These are phyloP conservation scores for Mycena chlorophos DNA, from an alignment of 768 basidiomycete genomes.

Conservation along the genomic window DNA sequence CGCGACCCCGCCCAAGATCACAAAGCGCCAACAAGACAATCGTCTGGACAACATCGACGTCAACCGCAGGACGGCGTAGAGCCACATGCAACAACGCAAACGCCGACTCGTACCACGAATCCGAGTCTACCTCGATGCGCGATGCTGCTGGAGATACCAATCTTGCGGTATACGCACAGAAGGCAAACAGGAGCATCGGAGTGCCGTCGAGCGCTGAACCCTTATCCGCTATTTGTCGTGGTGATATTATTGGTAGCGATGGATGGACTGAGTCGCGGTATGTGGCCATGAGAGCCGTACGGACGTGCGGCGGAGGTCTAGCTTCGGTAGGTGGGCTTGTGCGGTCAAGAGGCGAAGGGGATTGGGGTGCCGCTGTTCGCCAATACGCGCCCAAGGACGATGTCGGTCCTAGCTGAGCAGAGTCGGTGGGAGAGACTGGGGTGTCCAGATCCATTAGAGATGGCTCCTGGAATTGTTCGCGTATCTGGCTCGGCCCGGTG, in stretches of 20 bases:
- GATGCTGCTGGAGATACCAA: conserved; percentile 17
- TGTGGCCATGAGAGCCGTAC: conserved; percentile 26
- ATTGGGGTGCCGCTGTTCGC: conserved; percentile 11
- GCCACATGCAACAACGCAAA: conserved; percentile 1
- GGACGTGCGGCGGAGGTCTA: conserved; percentile 26
- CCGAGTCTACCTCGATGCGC: conserved; percentile 30
- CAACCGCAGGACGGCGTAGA: conserved; percentile 11
- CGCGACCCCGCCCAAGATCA: conserved; percentile 31
- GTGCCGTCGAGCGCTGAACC: conserved; percentile 15
- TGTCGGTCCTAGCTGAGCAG: conserved; percentile 13
- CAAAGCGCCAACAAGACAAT: conserved; percentile 27
- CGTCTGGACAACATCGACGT: conserved; percentile 26
- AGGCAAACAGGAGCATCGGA: conserved; percentile 27
- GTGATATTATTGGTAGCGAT: conserved; percentile 28
- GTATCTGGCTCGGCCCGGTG: not conserved
- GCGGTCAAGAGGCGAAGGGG: conserved; percentile 12
- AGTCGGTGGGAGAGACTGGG: conserved; percentile 15
- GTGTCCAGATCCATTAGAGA: conserved; percentile 3
- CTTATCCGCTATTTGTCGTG: conserved; percentile 1
- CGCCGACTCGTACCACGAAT: conserved; percentile 16
- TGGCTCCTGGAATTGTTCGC: not conserved
- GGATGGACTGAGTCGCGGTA: conserved; percentile 29
- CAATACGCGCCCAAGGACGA: conserved; percentile 11
- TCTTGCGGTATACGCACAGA: conserved; percentile 31
- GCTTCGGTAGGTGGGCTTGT: conserved; percentile 6